Base-by-base conservation (phyloP, 169 alveolate genomes). In the Eimeria zaria region DNA sequence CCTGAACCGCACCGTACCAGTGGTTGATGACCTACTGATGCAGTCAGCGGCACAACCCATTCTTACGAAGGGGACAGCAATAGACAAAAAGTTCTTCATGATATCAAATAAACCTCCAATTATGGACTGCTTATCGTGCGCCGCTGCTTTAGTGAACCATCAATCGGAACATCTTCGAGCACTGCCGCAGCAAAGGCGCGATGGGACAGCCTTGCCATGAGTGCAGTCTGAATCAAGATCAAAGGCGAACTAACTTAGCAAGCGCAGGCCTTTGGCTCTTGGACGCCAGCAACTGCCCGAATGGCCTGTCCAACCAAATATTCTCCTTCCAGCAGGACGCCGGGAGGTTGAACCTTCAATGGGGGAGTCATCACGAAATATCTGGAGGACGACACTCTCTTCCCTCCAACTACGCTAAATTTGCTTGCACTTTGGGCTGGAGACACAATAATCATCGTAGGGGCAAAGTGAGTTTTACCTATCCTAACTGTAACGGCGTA, bases 1-100 rank as follows among this genome's bases (percentile, higher is more conserved):
- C 62, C 55, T 74, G 85, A 44, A 39, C 85, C 85, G 20, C 88
- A 48, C 16, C 41, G 41, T 76, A 46, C 88, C 88, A 76, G 44
- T 76, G 88, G 88, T 76, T 76, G 88, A 24, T 51, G 81, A 30
- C 81, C 81, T 71, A 71, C 51, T 71, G 88, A 24, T 76, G 88
- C 44, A 27, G 64, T 76, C 46, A 76, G 67, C 67, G n/a, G 24
- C 33, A 36, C 41, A 33, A 16, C 30, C 46, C 27, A 39, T 36
- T 36, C 24, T 4, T 16, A 71, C 51, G 11, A n/a, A 18, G 11
- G 48, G 81, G 51, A 0, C 81, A 39, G 30, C 8, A 33, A 41
- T 33, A 39, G 14, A 67, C 12, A 4, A 39, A 27, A 0, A 71
- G 33, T 11, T 0, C 24, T 39, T 36, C 51, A 71, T 18, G 48